These are phyloP conservation scores for Shiraia sp. DNA, from an alignment of 2,329 filamentous ascomycete species.

Conservation along the genomic window DNA sequence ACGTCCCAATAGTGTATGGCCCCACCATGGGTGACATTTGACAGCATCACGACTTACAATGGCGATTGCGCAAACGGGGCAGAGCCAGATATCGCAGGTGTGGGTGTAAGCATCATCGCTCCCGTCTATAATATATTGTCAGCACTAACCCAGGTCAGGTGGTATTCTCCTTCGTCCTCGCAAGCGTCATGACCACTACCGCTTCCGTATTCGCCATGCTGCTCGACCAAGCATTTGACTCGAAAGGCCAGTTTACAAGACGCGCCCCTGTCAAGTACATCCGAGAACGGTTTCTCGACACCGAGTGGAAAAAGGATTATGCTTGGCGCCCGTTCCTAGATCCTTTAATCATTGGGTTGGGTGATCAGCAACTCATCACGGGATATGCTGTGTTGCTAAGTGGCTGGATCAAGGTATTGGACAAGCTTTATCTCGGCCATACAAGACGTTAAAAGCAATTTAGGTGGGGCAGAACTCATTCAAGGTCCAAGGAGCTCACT, in stretches of 20 bases:
- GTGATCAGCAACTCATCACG: slow-evolving; percentile 38
- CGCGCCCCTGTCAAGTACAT: slow-evolving; percentile 25
- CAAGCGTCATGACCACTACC: slow-evolving; percentile 34
- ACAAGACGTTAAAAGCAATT: background rate
- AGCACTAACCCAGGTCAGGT: slow-evolving; percentile 19
- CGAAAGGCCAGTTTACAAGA: slow-evolving; percentile 27
- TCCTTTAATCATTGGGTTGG: slow-evolving; percentile 36
- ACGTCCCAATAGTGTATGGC: slow-evolving; percentile 17
- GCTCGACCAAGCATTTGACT: slow-evolving; percentile 35
- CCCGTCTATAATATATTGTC: background rate
- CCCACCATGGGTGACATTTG: slow-evolving; percentile 35
- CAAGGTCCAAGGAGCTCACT: slow-evolving; percentile 32
- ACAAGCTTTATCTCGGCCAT: background rate
- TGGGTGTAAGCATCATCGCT: slow-evolving; percentile 20
- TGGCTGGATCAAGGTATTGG: slow-evolving; percentile 33
- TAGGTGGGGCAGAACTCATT: slow-evolving; percentile 32
- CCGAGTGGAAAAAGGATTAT: slow-evolving; percentile 35
- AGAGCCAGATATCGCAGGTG: slow-evolving; percentile 36
- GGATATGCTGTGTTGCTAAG: slow-evolving; percentile 37
- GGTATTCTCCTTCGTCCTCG: slow-evolving; percentile 34
- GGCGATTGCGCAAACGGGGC: slow-evolving; percentile 27
- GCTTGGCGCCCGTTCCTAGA: slow-evolving; percentile 36
- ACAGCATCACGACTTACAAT: slow-evolving; percentile 21
- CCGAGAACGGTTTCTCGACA: slow-evolving; percentile 27
- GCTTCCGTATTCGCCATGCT: slow-evolving; percentile 38